phyloP scores from a whole-genome alignment of 1,284 basidiomycete species.

The Earliella scabrosa region DNA sequence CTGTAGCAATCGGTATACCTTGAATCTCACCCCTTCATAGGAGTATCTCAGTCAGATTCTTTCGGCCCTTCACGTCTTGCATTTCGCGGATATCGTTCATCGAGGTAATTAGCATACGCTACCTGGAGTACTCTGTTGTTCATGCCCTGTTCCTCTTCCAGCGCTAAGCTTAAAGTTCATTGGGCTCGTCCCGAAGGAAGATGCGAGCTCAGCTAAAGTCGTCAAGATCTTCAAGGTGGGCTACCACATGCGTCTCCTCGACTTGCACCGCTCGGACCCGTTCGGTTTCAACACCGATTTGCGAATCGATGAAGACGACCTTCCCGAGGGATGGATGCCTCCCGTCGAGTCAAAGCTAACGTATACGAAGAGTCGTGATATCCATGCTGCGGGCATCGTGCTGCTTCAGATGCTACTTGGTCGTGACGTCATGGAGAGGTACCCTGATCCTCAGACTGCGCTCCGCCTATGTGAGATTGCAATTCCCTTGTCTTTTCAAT shows the following conservation, averaged over 20 bases:
- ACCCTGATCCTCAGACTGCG: constrained; percentile 39
- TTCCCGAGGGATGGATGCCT: constrained; percentile 71
- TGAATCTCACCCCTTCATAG: constrained; percentile 36
- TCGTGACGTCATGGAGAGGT: constrained; percentile 58
- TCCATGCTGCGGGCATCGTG: constrained; percentile 75
- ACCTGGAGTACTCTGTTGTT: not conserved
- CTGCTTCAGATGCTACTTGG: constrained; percentile 80
- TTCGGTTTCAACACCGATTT: constrained; percentile 51
- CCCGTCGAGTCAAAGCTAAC: constrained; percentile 65
- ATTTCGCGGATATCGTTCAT: constrained; percentile 66
- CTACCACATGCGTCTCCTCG: constrained; percentile 66
- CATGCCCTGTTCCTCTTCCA: too few relatives aligned
- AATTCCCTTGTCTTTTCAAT: not conserved
- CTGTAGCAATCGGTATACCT: not conserved
- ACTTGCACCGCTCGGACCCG: constrained; percentile 75
- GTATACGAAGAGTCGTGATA: constrained; percentile 73
- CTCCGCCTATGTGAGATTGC: constrained; percentile 34
- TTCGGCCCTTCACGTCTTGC: constrained; percentile 65
- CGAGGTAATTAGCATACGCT: constrained; percentile 44
- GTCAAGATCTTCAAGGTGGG: constrained; percentile 69
- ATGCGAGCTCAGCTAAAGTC: constrained; percentile 53
- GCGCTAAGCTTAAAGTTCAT: constrained; percentile 62
- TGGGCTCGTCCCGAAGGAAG: constrained; percentile 56
- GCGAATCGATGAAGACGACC: constrained; percentile 44
- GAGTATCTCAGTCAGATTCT: constrained; percentile 75